Percentiles rank a stretch among this genome's conserved stretches.
These are phyloP conservation scores for Cinchona pubescens DNA, from an alignment of 257 asterid genomes.

Conservation along the genomic window DNA sequence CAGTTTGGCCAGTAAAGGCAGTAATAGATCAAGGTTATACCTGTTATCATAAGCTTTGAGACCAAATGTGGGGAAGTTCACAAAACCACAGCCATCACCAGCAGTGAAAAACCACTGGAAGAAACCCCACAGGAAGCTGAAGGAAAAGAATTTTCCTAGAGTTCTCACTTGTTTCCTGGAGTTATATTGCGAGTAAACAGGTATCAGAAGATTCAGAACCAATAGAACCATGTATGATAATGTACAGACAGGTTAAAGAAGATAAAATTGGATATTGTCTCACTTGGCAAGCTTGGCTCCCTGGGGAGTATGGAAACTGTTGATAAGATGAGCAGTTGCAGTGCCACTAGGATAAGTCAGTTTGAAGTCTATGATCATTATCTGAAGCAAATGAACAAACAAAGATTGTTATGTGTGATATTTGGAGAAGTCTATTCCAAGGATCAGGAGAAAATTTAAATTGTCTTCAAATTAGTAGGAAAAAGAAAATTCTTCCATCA, in stretches of 20 bases:
- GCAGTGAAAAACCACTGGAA: slow-evolving; percentile 96
- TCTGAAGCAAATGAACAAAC: slow-evolving; percentile 36
- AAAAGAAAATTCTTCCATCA: not conserved
- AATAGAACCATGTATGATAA: not conserved
- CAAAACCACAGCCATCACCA: slow-evolving; percentile 81
- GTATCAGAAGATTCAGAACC: slow-evolving; percentile 10
- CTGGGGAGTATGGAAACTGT: slow-evolving; percentile 90
- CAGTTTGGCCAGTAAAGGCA: not conserved
- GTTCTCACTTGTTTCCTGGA: slow-evolving; percentile 82
- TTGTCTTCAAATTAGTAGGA: not conserved
- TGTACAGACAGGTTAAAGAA: not conserved
- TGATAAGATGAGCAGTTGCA: slow-evolving; percentile 95
- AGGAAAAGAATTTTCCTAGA: slow-evolving; percentile 81
- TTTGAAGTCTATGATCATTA: slow-evolving; percentile 88
- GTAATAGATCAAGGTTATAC: slow-evolving; percentile 26
- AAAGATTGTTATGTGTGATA: not conserved
- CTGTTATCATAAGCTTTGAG: slow-evolving; percentile 72
- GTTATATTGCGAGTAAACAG: slow-evolving; percentile 11
- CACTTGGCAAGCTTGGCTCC: slow-evolving; percentile 97
- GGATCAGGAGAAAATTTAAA: not conserved
- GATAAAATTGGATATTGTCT: slow-evolving; percentile 21
- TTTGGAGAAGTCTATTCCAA: not conserved
- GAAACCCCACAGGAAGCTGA: slow-evolving; percentile 96
- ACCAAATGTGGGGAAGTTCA: slow-evolving; percentile 77
- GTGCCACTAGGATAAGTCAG: slow-evolving; percentile 94